phyloP scores from a whole-genome alignment of 495 filamentous ascomycete species.

The Copromyces sp. region DNA sequence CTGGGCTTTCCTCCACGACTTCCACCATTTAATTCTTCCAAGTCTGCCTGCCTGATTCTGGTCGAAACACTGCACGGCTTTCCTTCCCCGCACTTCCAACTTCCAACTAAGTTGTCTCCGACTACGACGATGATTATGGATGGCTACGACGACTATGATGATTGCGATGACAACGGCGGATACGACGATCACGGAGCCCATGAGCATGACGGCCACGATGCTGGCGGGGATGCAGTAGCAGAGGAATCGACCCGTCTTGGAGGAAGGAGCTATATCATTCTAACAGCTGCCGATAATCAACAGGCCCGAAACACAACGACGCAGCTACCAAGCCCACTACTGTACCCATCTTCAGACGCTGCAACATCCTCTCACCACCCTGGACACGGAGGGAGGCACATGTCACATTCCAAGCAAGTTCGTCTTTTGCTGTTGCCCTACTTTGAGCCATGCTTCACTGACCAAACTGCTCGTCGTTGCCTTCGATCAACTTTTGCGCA shows the following conservation, averaged over 20 bases:
- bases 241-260: not conserved
- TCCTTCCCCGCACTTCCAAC: not conserved
- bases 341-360: not conserved
- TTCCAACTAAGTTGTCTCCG: not conserved
- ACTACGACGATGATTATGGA: not conserved
- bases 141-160: not conserved
- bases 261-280: not conserved
- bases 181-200: not conserved
- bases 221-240: not conserved
- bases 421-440: not conserved
- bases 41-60: not conserved
- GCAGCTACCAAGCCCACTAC: not conserved
- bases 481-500: not conserved
- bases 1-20: not conserved
- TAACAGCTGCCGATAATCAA: not conserved
- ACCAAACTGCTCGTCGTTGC: not conserved
- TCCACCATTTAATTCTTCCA: not conserved
- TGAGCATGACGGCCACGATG: not conserved
- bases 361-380: not conserved
- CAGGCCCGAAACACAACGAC: not conserved
- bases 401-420: not conserved
- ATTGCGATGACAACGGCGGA: not conserved
- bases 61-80: not conserved
- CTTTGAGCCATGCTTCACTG: not conserved
- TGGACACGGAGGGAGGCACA: not conserved